A percentile compares a stretch with the other conserved stretches of the same genome.
phyloP scores from a whole-genome alignment of 257 asterid species.

The Gentiana macrophylla region DNA sequence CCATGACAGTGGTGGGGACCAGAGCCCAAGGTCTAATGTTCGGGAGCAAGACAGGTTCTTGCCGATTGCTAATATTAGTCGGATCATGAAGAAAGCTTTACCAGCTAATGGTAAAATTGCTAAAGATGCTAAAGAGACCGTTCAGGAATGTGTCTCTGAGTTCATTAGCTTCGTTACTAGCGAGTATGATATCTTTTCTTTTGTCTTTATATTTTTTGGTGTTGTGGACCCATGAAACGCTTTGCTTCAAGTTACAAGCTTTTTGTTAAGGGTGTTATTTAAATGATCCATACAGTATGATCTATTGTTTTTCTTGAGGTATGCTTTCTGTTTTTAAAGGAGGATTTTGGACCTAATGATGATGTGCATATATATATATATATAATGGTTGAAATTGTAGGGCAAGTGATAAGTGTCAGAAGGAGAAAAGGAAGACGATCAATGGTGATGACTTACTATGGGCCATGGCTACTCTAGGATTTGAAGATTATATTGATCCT shows the following conservation, averaged over 20 bases:
- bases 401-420: constrained; percentile 94
- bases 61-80: constrained; percentile 70
- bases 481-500: constrained; percentile 35
- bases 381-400: constrained; percentile 27
- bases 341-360: too few relatives aligned
- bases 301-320: too few relatives aligned
- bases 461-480: constrained; percentile 93
- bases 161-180: constrained; percentile 81
- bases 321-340: too few relatives aligned
- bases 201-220: too few relatives aligned
- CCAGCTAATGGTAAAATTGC: constrained; percentile 78
- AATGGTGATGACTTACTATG: constrained; percentile 85
- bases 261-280: too few relatives aligned
- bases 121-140: constrained; percentile 78
- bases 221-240: too few relatives aligned
- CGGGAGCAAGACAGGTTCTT: constrained; percentile 75
- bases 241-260: too few relatives aligned
- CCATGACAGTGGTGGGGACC: constrained; percentile 38
- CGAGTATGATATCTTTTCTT: constrained; percentile 37
- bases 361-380: too few relatives aligned
- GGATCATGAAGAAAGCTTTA: constrained; percentile 80
- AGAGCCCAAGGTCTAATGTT: constrained; percentile 58
- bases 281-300: too few relatives aligned
- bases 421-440: constrained; percentile 81
- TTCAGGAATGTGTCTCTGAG: constrained; percentile 83